phyloP scores from a whole-genome alignment of 192 early-diverging fungal species.

The Mortierella antarctica region DNA sequence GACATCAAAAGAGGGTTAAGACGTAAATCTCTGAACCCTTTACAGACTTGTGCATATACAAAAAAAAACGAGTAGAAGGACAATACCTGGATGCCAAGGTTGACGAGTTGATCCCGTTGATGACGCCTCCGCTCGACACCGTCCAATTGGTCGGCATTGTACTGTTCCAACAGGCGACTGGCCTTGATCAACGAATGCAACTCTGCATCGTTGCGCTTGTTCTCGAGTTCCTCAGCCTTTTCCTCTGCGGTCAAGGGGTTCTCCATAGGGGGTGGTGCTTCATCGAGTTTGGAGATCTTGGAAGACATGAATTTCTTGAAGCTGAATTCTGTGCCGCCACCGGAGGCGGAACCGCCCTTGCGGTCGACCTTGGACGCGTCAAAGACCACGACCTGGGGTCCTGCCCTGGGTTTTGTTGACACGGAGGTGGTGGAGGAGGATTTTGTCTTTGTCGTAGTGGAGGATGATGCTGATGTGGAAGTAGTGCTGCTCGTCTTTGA shows the following conservation, averaged over 20 bases:
- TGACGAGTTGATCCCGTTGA: conserved; percentile 41
- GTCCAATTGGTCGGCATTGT: conserved; percentile 44
- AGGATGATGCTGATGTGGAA: background rate
- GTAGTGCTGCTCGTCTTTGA: background rate
- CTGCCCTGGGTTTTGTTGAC: conserved; percentile 35
- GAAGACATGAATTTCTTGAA: conserved; percentile 54
- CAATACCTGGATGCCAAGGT: conserved; percentile 43
- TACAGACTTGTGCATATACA: background rate
- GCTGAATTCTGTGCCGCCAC: conserved; percentile 23
- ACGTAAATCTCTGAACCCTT: background rate
- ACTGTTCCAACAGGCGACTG: conserved; percentile 46
- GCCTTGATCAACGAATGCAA: conserved; percentile 42
- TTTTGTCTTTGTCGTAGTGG: background rate
- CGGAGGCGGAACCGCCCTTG: conserved; percentile 7
- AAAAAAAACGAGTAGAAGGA: background rate
- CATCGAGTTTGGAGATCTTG: conserved; percentile 48
- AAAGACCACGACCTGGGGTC: conserved; percentile 36
- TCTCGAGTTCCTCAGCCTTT: conserved; percentile 40
- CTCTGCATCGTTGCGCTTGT: conserved; percentile 39
- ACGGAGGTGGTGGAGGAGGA: conserved; percentile 9
- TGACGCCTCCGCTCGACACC: conserved; percentile 39
- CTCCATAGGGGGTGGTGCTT: conserved; percentile 37
- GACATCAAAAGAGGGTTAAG: background rate
- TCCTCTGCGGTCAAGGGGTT: conserved; percentile 44
- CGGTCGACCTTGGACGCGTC: conserved; percentile 36